These are phyloP conservation scores for Penicillium sp. DNA, from an alignment of 2,329 filamentous ascomycete species.

Conservation along the genomic window DNA sequence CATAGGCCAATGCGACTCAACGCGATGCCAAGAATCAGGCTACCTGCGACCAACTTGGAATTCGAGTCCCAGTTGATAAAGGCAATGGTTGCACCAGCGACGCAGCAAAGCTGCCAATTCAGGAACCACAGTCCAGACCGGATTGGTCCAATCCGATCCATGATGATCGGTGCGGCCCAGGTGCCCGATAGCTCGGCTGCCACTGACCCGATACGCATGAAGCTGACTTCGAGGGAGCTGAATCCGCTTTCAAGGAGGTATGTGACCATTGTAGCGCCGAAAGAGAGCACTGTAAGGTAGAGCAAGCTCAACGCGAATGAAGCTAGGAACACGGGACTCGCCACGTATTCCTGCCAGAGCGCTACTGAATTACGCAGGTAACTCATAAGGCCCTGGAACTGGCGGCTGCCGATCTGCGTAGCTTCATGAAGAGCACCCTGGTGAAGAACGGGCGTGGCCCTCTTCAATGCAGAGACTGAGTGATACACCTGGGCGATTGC, in stretches of 20 bases:
- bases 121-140: slow-evolving; percentile 70
- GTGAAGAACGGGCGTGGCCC: neutral
- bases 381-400: slow-evolving; percentile 16
- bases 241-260: slow-evolving; percentile 54
- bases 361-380: slow-evolving; percentile 7
- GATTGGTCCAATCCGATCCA: slow-evolving; percentile 55
- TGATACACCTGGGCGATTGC: slow-evolving; percentile 36
- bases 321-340: slow-evolving; percentile 38
- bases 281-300: slow-evolving; percentile 57
- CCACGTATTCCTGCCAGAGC: slow-evolving; percentile 30
- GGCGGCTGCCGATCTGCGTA: slow-evolving; percentile 35
- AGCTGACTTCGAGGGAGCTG: slow-evolving; percentile 48
- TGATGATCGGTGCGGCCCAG: slow-evolving; percentile 51
- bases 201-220: slow-evolving; percentile 49
- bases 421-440: neutral
- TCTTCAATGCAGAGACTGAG: slow-evolving; percentile 16
- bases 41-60: slow-evolving; percentile 43
- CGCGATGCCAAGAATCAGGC: slow-evolving; percentile 52
- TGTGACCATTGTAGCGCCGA: slow-evolving; percentile 56
- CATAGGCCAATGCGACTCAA: slow-evolving; percentile 61
- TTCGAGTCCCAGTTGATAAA: slow-evolving; percentile 39
- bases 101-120: slow-evolving; percentile 63
- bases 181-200: slow-evolving; percentile 56
- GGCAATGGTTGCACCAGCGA: slow-evolving; percentile 46
- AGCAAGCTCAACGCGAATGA: slow-evolving; percentile 53